Evolutionary conservation across 1,284 basidiomycete species (phyloP).

Genomic region (Mycocalia duriaeana): DNA sequence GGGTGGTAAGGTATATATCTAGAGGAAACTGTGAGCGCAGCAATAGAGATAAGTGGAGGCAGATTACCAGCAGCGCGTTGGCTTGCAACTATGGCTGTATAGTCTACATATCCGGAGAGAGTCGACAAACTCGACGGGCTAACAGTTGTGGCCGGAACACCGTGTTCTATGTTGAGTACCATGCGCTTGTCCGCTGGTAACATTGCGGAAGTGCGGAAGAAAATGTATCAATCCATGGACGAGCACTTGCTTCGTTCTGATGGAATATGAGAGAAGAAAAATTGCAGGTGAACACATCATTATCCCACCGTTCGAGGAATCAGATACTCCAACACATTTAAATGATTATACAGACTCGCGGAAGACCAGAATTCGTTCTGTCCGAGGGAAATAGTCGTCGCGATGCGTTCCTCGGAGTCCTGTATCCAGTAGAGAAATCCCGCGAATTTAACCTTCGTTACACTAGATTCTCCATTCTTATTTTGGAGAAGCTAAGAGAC

Average conservation of each 20-base stretch:
- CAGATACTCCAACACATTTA: constrained; percentile 8
- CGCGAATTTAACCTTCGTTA: constrained; percentile 5
- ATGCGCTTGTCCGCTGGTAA: constrained; percentile 8
- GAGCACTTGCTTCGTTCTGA: not conserved
- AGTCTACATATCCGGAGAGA: constrained; percentile 9
- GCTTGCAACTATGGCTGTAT: constrained; percentile 9
- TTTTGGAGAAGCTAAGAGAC: constrained; percentile 7
- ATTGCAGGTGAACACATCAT: not conserved
- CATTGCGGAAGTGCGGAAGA: not conserved
- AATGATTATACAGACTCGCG: constrained; percentile 8
- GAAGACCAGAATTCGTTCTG: constrained; percentile 6
- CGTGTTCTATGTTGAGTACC: constrained; percentile 10
- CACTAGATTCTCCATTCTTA: constrained; percentile 4
- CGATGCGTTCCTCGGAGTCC: constrained; percentile 7
- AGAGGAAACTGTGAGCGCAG: not conserved
- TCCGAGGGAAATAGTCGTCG: constrained; percentile 7
- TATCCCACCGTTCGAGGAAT: constrained; percentile 7
- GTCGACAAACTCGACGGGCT: constrained; percentile 11
- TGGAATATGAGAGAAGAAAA: not conserved
- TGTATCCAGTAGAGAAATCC: constrained; percentile 3
- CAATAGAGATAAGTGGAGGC: not conserved
- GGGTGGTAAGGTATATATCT: not conserved
- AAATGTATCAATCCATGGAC: not conserved
- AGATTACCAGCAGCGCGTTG: constrained; percentile 16
- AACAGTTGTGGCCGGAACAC: constrained; percentile 9